These are phyloP conservation scores for Vanilla planifolia DNA, from an alignment of 106 monocot species.

Conservation along the genomic window DNA sequence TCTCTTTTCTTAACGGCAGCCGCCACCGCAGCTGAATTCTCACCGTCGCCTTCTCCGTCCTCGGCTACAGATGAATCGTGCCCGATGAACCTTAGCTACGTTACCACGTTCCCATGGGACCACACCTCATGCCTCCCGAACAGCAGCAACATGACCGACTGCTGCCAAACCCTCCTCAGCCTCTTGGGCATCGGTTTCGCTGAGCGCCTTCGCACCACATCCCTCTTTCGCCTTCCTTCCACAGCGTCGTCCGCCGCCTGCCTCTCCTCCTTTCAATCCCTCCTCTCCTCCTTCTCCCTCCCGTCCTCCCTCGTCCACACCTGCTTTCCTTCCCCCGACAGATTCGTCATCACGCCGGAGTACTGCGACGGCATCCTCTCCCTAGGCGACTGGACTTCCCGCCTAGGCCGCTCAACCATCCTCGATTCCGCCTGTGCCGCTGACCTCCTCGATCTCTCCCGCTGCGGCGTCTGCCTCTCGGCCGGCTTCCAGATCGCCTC, in stretches of 20 bases:
- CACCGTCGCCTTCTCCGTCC: not conserved
- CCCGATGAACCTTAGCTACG: conserved; percentile 61
- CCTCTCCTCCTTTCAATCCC: conserved; percentile 29
- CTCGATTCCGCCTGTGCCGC: conserved; percentile 35
- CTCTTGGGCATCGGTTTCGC: conserved; percentile 47
- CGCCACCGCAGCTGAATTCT: not conserved
- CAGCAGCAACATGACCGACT: conserved; percentile 34
- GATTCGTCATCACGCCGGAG: conserved; percentile 39
- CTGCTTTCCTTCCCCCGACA: conserved; percentile 35
- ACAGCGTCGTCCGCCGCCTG: conserved; percentile 41
- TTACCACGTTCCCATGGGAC: conserved; percentile 65
- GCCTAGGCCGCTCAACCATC: conserved; percentile 28
- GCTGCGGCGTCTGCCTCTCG: conserved; percentile 42
- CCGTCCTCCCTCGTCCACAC: conserved; percentile 29
- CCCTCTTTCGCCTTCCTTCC: conserved; percentile 52
- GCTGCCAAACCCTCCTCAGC: conserved; percentile 58
- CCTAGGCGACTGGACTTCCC: conserved; percentile 27
- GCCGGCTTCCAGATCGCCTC: conserved; percentile 39
- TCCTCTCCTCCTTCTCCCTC: conserved; percentile 47
- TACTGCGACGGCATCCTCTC: conserved; percentile 61
- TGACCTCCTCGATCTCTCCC: conserved; percentile 22
- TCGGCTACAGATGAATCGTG: conserved; percentile 20
- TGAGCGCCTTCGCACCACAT: conserved; percentile 47
- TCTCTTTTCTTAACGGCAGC: not conserved
- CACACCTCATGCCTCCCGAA: conserved; percentile 31